A percentile compares a stretch with the other conserved stretches of the same genome.
Evolutionary conservation across 1,284 basidiomycete species (phyloP).

Genomic region (Trametes pubescens): DNA sequence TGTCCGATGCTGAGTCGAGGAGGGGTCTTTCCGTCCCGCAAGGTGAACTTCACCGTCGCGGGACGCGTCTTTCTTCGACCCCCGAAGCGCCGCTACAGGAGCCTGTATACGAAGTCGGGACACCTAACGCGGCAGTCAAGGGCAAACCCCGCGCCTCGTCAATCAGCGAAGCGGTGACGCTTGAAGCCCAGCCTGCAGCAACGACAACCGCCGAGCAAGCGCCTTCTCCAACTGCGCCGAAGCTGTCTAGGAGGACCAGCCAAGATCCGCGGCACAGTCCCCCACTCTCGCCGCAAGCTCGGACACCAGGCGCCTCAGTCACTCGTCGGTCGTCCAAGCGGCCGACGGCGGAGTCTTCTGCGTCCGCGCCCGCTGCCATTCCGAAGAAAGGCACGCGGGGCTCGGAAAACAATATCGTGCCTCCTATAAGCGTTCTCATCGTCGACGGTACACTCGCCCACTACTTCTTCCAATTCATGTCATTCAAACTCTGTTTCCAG

Average conservation of each 20-base stretch:
- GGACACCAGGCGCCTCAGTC: constrained; percentile 18
- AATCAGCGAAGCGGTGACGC: constrained; percentile 8
- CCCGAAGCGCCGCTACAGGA: constrained; percentile 5
- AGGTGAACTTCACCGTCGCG: constrained; percentile 17
- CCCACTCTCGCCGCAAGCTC: constrained; percentile 39
- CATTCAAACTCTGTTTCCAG: constrained; percentile 51
- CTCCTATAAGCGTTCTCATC: constrained; percentile 95
- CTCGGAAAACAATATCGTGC: constrained; percentile 70
- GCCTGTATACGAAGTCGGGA: constrained; percentile 14
- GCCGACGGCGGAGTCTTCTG: constrained; percentile 28
- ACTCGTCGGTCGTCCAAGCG: constrained; percentile 27
- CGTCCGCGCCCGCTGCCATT: constrained; percentile 29
- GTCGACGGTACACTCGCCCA: constrained; percentile 79
- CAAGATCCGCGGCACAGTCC: constrained; percentile 34
- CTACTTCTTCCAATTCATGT: neutral
- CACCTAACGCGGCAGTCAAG: constrained; percentile 13
- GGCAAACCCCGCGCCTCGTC: constrained; percentile 29
- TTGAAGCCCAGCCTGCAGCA: constrained; percentile 13
- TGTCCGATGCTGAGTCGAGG: constrained; percentile 32
- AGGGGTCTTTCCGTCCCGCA: constrained; percentile 11
- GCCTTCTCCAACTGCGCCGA: constrained; percentile 17
- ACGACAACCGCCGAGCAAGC: constrained; percentile 19
- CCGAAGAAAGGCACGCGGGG: constrained; percentile 40
- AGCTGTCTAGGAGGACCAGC: constrained; percentile 21
- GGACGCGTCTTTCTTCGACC: constrained; percentile 21